These are phyloP conservation scores for Ascochyta pisi DNA, from an alignment of 2,329 filamentous ascomycete species.

Conservation along the genomic window DNA sequence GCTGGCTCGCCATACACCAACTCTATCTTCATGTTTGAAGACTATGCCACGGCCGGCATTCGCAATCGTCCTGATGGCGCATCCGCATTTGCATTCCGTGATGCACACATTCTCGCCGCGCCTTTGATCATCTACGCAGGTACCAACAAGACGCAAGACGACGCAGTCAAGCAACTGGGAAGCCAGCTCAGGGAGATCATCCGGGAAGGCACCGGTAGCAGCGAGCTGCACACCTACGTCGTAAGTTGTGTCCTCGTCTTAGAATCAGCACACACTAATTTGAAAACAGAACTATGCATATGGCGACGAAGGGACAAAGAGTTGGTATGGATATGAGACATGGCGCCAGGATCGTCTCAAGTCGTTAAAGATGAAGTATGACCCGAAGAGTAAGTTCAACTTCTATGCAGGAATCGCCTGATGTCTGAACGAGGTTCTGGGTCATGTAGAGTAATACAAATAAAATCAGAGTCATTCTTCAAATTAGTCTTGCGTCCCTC, in stretches of 20 bases:
- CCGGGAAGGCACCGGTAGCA: constrained; percentile 24
- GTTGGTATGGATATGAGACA: constrained; percentile 42
- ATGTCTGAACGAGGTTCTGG: constrained; percentile 29
- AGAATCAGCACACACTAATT: too few relatives aligned
- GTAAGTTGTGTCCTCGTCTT: too few relatives aligned
- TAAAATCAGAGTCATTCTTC: too few relatives aligned
- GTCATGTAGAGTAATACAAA: background rate
- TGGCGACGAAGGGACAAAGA: constrained; percentile 37
- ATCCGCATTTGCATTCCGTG: constrained; percentile 57
- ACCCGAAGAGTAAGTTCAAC: constrained; percentile 40
- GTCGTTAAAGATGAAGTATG: constrained; percentile 44
- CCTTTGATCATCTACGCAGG: constrained; percentile 29
- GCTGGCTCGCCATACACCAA: constrained; percentile 30
- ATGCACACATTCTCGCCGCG: constrained; percentile 38
- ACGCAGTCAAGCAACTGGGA: constrained; percentile 22
- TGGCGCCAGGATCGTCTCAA: constrained; percentile 42
- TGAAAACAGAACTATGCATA: constrained; percentile 39
- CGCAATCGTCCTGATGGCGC: constrained; percentile 44
- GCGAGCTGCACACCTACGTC: constrained; percentile 39
- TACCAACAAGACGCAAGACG: constrained; percentile 15
- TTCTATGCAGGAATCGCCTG: constrained; percentile 39
- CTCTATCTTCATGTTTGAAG: constrained; percentile 64
- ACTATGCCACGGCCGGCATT: constrained; percentile 59
- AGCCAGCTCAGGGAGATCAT: constrained; percentile 29
- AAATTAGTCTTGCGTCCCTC: too few relatives aligned